Base-by-base conservation (phyloP, 108 stramenopile species). In the Cylindrotheca fusiformis region DNA sequence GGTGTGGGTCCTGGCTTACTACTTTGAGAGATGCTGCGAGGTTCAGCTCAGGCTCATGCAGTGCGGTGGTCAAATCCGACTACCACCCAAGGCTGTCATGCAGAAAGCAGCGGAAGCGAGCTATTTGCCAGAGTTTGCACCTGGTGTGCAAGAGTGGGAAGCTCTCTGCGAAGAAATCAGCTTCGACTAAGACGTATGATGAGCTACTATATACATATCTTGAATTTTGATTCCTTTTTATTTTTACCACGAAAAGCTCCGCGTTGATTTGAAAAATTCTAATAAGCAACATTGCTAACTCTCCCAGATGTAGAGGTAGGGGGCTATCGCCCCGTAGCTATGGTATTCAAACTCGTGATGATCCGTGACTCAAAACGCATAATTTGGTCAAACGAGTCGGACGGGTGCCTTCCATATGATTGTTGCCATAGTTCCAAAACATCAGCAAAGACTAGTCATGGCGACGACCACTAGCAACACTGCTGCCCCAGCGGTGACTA, bases 1-100 rank as follows among this genome's bases (percentile, higher is more conserved):
- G 44, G 85, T 71, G 2, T 87, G 80, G 77, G 78, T 87, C n/a
- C 57, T 81, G 54, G 82, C 80, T 2, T 87, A 79, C 52, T 83
- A 83, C 70, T 87, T 83, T 51, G 82, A 84, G 28, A 75, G 61
- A 26, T 55, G 54, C 32, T 82, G 85, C 52, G 68, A 80, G 61
- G 64, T 54, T 14, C 81, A 82, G 24, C 56, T 80, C 26, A 53
- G 51, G 19, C 58, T 60, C 32, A 63, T 80, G 36, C 78, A 86
- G 48, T 66, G 70, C 24, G 85, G 85, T 30, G 60, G 63, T 24
- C 75, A 76, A 48, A 67, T 83, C 33, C 61, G 62, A 14, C 57
- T 46, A 24, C 80, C 80, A 1, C 47, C 32, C 47, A 65, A 72
- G 54, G 48, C 36, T 8, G 72, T 83, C 12, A 54, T 87, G 60